These are phyloP conservation scores for Coprinopsis cinerea DNA, from an alignment of 768 basidiomycete genomes.

Conservation along the genomic window DNA sequence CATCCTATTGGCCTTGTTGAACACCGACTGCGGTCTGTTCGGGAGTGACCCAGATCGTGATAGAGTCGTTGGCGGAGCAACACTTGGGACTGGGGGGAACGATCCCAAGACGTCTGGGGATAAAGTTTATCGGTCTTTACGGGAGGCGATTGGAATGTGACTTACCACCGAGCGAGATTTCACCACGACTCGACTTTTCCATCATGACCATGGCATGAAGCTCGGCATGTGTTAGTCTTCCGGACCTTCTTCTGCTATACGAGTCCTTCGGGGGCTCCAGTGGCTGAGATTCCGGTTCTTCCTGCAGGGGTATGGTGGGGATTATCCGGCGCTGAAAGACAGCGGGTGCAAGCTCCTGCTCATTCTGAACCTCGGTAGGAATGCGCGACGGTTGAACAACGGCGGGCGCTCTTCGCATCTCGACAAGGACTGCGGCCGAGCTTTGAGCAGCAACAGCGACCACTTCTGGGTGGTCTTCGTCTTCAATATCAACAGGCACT, in stretches of 20 bases:
- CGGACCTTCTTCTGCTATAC: constrained; percentile 10
- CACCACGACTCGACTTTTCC: constrained; percentile 13
- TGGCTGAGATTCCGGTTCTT: background rate
- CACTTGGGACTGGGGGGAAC: background rate
- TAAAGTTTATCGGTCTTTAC: background rate
- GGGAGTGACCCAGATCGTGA: background rate
- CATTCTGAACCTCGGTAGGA: no score
- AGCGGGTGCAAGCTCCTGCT: no score
- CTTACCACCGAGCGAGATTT: background rate
- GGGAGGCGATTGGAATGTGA: background rate
- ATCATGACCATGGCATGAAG: constrained; percentile 33
- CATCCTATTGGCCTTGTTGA: background rate
- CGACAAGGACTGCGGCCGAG: no score
- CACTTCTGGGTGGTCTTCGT: no score
- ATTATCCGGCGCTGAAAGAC: no score
- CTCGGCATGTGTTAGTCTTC: constrained; percentile 28
- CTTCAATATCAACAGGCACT: no score
- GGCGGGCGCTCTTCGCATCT: no score
- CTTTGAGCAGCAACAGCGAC: no score
- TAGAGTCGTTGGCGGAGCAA: background rate
- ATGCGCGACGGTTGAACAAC: no score
- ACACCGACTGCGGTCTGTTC: background rate
- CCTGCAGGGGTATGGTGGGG: no score
- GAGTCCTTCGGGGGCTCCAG: background rate
- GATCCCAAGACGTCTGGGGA: background rate